Evolutionary conservation across 306 rosid genomes (phyloP).

Genomic region (Carpinus fangiana): DNA sequence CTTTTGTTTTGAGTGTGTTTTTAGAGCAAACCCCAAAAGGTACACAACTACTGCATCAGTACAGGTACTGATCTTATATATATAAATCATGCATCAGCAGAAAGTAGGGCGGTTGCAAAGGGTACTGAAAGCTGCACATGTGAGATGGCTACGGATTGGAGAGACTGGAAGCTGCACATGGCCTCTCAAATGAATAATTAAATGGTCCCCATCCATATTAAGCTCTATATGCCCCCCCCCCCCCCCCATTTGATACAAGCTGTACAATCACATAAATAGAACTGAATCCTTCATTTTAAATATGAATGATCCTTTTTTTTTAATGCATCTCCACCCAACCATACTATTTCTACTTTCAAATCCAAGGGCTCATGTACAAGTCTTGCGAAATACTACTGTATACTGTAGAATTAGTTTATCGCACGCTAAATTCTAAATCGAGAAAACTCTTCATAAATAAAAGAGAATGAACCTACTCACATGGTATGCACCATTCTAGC

Average conservation of each 20-base stretch:
- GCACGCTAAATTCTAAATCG: no score
- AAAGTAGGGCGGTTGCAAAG: not conserved
- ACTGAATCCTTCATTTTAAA: not conserved
- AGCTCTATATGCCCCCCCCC: not conserved
- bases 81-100: not conserved
- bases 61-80: not conserved
- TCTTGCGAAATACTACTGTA: not conserved
- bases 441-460: no score
- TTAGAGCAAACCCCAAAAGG: no score
- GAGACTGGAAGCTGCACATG: constrained; percentile 4
- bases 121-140: not conserved
- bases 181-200: not conserved
- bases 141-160: not conserved
- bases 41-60: not conserved
- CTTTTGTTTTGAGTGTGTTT: no score
- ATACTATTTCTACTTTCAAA: not conserved
- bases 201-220: not conserved
- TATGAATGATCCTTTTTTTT: not conserved
- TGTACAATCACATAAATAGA: not conserved
- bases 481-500: no score
- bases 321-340: not conserved
- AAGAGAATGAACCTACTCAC: no score
- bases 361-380: not conserved
- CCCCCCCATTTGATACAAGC: not conserved
- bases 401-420: no score